Percentiles rank a stretch among this genome's conserved stretches.
Conservation (phyloP, 139 green algal species). For the Eudorina sp. region DNA sequence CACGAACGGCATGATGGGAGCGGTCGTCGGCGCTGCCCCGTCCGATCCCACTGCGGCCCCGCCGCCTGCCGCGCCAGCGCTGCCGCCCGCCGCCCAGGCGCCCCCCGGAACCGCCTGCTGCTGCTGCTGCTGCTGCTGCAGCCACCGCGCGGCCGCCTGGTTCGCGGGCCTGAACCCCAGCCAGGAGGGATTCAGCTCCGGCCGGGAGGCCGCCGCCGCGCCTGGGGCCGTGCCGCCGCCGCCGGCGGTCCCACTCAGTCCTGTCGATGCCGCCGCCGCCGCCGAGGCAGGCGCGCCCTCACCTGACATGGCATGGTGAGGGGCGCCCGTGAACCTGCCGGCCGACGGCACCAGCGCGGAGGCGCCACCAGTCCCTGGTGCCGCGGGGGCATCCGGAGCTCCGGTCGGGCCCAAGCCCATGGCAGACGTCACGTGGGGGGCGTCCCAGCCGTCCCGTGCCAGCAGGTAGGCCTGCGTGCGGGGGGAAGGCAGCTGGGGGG, state of each 20-base stretch:
- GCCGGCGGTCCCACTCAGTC: too few relatives aligned
- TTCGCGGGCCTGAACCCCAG: background rate
- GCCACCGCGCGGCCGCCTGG: background rate
- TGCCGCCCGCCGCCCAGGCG: background rate
- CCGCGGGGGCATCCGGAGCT: background rate
- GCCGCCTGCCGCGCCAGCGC: background rate
- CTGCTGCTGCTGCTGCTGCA: conserved; percentile 15
- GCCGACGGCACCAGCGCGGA: background rate
- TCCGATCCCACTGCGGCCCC: background rate
- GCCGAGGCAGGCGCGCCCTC: background rate
- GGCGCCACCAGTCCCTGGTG: background rate
- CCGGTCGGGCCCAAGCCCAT: background rate
- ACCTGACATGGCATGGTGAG: background rate
- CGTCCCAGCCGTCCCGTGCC: conserved; percentile 36
- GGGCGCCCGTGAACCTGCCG: background rate
- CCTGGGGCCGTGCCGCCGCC: too few relatives aligned
- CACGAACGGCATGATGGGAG: conserved; percentile 21
- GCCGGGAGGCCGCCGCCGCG: background rate
- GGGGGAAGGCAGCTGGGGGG: too few relatives aligned
- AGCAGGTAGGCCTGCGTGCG: conserved; percentile 29
- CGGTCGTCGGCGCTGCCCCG: background rate
- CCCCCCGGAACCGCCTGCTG: background rate
- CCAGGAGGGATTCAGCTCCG: conserved; percentile 21
- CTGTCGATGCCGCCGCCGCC: background rate
- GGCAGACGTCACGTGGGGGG: conserved; percentile 3